These are phyloP conservation scores for Arachnomyces sp. DNA, from an alignment of 2,329 filamentous ascomycete species.

Conservation along the genomic window DNA sequence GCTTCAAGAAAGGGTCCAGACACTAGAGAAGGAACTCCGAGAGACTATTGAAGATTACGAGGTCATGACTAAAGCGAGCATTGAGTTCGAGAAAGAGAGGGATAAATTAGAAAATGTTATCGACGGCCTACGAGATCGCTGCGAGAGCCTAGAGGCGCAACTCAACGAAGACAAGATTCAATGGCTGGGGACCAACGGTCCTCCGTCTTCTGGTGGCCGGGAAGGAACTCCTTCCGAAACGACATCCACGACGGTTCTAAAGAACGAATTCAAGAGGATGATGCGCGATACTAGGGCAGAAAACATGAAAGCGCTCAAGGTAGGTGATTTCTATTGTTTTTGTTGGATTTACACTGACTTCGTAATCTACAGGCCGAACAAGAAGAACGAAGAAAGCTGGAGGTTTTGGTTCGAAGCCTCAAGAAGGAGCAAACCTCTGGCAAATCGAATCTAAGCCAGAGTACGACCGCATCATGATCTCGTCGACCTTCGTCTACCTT, in stretches of 20 bases:
- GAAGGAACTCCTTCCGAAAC: conserved; percentile 40
- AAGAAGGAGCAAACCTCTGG: conserved; percentile 34
- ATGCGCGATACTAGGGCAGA: conserved; percentile 65
- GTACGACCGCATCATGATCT: conserved; percentile 28
- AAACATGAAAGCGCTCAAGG: conserved; percentile 57
- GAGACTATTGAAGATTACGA: conserved; percentile 65
- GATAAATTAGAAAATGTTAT: conserved; percentile 57
- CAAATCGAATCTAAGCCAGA: conserved; percentile 27
- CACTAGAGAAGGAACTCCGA: conserved; percentile 57
- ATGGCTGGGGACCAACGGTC: conserved; percentile 55
- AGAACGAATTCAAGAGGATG: conserved; percentile 74
- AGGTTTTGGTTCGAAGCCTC: conserved; percentile 51
- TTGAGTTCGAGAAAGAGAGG: conserved; percentile 65
- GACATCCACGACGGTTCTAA: conserved; percentile 61
- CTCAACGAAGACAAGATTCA: conserved; percentile 61
- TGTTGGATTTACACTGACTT: conserved; percentile 3
- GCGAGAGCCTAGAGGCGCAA: conserved; percentile 56
- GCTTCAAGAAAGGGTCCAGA: conserved; percentile 42
- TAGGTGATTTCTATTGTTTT: conserved; percentile 35
- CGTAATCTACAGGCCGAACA: conserved; percentile 53
- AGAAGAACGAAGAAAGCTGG: conserved; percentile 61
- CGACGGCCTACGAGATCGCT: conserved; percentile 57
- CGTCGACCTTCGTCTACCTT: not conserved
- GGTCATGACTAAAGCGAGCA: conserved; percentile 59
- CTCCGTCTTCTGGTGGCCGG: conserved; percentile 34